phyloP scores from a whole-genome alignment of 176 grass and related monocot genomes.

The Aegilops bicornis region DNA sequence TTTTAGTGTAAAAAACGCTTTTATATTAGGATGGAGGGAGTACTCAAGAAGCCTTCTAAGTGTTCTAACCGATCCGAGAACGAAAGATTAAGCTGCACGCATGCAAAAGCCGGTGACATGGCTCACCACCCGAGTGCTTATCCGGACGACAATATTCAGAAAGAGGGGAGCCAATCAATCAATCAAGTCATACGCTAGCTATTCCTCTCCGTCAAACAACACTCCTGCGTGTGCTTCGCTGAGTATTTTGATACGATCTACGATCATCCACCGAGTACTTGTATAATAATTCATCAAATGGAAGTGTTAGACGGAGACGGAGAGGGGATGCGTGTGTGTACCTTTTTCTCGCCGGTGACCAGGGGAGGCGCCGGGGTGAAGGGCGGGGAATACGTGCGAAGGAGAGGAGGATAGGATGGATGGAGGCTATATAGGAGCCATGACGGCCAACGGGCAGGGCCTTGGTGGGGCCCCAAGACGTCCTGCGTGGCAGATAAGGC shows the following conservation, averaged over 20 bases:
- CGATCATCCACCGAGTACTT: too few species aligned
- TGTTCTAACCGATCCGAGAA: neutral
- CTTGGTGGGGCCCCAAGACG: neutral
- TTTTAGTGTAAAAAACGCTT: too few species aligned
- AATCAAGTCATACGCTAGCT: neutral
- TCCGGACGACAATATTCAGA: neutral
- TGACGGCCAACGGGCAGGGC: constrained; percentile 1
- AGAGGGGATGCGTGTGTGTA: neutral
- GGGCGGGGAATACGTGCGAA: constrained; percentile 28
- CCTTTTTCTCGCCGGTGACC: neutral
- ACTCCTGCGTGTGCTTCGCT: too few species aligned
- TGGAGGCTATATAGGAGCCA: constrained; percentile 54
- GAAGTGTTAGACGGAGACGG: neutral
- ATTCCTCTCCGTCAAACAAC: too few species aligned
- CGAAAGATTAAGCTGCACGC: neutral
- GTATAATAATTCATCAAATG: neutral
- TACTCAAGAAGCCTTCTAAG: neutral
- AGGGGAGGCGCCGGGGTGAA: neutral
- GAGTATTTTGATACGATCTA: too few species aligned
- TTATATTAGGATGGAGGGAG: too few species aligned
- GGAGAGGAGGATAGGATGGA: constrained; percentile 40
- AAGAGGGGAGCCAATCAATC: neutral
- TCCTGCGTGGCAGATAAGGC: constrained; percentile 69
- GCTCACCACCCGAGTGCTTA: neutral
- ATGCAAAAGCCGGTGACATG: neutral